Evolutionary conservation across 2,329 filamentous ascomycete genomes (phyloP).

Genomic region (Penicillium hesseltinei): DNA sequence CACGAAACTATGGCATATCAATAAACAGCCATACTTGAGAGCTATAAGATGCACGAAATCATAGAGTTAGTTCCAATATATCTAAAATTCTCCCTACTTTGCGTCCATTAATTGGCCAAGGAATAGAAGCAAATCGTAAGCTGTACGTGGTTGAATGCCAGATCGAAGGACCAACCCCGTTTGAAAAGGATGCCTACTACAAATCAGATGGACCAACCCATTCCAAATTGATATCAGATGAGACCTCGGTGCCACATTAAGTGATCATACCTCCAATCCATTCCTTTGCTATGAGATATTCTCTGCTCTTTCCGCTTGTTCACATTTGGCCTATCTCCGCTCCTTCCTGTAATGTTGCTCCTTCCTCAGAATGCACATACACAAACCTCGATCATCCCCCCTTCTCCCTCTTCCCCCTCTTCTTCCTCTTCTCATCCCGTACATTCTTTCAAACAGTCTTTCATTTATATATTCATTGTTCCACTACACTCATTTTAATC

Average conservation of each 20-base stretch:
- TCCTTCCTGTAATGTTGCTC: not conserved
- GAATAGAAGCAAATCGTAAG: too few relatives aligned
- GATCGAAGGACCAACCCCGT: not conserved
- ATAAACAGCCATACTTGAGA: too few relatives aligned
- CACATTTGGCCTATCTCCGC: not conserved
- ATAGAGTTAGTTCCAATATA: too few relatives aligned
- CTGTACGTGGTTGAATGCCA: too few relatives aligned
- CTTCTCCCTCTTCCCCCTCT: not conserved
- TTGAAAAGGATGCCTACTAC: not conserved
- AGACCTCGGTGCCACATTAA: not conserved
- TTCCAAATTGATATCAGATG: not conserved
- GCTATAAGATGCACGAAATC: too few relatives aligned
- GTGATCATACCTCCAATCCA: too few relatives aligned
- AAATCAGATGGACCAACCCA: not conserved
- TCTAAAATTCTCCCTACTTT: too few relatives aligned
- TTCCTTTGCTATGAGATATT: not conserved
- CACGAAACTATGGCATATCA: too few relatives aligned
- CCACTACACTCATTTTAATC: constrained; percentile 2
- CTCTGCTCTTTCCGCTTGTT: not conserved
- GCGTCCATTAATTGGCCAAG: too few relatives aligned
- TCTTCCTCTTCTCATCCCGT: constrained; percentile 2
- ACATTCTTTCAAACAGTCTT: constrained; percentile 8
- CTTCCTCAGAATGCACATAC: not conserved
- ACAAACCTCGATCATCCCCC: not conserved
- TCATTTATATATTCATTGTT: constrained; percentile 2